Conservation (phyloP, 1,284 basidiomycete genomes). For the Mycena citricolor region DNA sequence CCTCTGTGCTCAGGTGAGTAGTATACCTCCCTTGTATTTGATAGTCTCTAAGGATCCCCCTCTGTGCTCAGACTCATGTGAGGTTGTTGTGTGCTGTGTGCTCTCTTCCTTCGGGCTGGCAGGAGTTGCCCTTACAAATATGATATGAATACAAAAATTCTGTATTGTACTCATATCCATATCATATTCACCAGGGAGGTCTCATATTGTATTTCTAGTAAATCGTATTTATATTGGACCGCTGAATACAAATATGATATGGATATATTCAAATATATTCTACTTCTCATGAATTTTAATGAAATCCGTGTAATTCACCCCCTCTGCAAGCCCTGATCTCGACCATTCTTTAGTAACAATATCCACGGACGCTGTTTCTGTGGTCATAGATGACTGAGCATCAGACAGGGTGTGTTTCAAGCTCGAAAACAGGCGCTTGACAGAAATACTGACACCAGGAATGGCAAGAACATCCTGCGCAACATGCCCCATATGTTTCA, state of each 20-base stretch:
- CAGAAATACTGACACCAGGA: conserved; percentile 7
- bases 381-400: conserved; percentile 4
- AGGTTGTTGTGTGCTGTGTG: no score
- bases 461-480: conserved; percentile 6
- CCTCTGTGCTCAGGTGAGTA: no score
- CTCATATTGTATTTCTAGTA: conserved; percentile 10
- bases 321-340: conserved; percentile 5
- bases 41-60: no score
- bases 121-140: no score
- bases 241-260: conserved; percentile 9
- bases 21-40: no score
- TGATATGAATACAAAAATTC: conserved; percentile 1
- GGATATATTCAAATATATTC: conserved; percentile 10
- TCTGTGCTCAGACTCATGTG: no score
- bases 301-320: conserved; percentile 5
- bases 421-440: conserved; percentile 6
- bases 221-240: conserved; percentile 5
- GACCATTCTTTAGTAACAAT: conserved; percentile 12
- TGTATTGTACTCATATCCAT: conserved; percentile 11
- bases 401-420: conserved; percentile 7
- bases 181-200: neutral
- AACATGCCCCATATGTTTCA: neutral
- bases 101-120: no score
- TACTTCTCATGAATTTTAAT: neutral
- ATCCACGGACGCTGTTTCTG: neutral